Evolutionary conservation across 306 rosid genomes (phyloP), one percentile per base, ranked within the genome.

Genomic region (Quercus wislizeni): DNA sequence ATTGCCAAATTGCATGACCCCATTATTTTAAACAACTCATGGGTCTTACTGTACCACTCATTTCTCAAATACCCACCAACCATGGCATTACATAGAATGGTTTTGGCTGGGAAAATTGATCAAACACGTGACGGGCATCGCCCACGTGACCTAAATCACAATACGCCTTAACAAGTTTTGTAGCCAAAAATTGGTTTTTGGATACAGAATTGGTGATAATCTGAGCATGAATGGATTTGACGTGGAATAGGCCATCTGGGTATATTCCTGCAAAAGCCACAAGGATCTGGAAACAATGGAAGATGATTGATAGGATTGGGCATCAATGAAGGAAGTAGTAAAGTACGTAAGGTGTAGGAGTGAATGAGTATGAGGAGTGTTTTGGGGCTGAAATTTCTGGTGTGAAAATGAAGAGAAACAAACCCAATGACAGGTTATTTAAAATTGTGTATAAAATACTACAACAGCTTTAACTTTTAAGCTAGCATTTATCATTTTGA

Each of bases 211-310:
- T 86, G 38, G 52, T 89, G 61, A 90, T 81, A 65, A 89, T 73
- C 78, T 89, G 97, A 25, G 88, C 85, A 17, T 93, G 97, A 76
- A 87, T 74, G 76, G 92, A 83, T 74, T 88, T 91, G 74, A 91
- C 87, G 51, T 76, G 85, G 74, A 90, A 74, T 76, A 87, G 75
- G 73, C 79, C 78, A 15, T 76, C 71, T 0, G 88, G 83, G 70
- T 64, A 38, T 38, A 73, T 73, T 74, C 68, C 30, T 82, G 86
- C 41, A 91, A 80, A 65, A 91, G 88, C 67, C 91, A 88, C 72
- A 84, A 74, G 30, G 86, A 83, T 19, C 55, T 59, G 23, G 74
- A 56, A 69, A 81, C 74, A 68, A 20, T 15, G 73, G 78, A 75
- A 55, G 83, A 52, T 65, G 87, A 25, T 76, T 57, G 81, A 82